phyloP scores from a whole-genome alignment of 2,329 filamentous ascomycete genomes.

The Monilinia fructigena region DNA sequence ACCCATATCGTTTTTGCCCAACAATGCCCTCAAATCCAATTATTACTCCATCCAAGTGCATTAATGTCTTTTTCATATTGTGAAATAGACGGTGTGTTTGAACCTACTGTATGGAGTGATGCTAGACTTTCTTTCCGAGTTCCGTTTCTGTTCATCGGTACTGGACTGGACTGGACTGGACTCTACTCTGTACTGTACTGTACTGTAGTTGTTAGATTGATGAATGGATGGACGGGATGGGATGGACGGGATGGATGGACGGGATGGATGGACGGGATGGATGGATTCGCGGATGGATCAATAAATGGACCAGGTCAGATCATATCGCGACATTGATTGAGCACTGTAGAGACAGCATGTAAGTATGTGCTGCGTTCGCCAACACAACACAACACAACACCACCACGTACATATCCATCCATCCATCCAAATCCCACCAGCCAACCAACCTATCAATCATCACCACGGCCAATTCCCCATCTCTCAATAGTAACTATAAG shows the following conservation, averaged over 20 bases:
- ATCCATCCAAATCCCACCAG: background rate
- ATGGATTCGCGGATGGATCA: no score
- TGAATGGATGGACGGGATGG: no score
- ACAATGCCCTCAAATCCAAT: background rate
- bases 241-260: no score
- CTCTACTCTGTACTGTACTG: no score
- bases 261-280: no score
- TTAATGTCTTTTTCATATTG: background rate
- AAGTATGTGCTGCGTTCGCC: background rate
- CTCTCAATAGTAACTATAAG: no score
- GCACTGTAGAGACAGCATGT: background rate
- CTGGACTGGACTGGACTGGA: no score
- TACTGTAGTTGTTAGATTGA: no score
- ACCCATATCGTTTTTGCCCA: background rate
- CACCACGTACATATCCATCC: no score
- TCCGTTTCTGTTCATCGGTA: constrained; percentile 6
- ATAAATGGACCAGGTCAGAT: no score
- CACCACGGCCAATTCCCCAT: no score
- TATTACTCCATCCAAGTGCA: background rate
- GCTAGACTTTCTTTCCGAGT: background rate
- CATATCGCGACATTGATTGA: no score
- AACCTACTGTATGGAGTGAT: background rate
- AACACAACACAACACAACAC: background rate
- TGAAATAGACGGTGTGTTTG: constrained; percentile 16
- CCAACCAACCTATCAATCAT: background rate